Conservation (phyloP, 176 grass and related monocot species). For the Dendrocalamus sinicus region DNA sequence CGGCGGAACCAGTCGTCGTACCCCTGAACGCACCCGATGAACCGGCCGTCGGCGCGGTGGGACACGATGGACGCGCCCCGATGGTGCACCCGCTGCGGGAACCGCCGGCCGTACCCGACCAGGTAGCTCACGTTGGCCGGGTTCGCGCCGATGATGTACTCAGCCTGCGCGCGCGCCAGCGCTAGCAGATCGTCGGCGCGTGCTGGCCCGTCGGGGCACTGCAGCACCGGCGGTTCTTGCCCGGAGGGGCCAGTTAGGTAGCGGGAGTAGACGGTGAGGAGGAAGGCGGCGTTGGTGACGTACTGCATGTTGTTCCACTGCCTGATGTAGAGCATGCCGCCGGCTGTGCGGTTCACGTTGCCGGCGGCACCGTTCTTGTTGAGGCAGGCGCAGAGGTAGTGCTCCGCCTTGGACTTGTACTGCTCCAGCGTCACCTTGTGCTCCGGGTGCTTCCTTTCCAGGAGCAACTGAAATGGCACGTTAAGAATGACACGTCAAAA, state of each 20-base stretch:
- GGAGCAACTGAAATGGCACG: slow-evolving; percentile 27
- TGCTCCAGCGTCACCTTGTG: slow-evolving; percentile 34
- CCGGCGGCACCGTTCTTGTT: slow-evolving; percentile 43
- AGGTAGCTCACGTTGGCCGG: slow-evolving; percentile 44
- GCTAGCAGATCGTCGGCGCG: background rate
- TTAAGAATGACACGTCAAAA: background rate
- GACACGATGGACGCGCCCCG: slow-evolving; percentile 33
- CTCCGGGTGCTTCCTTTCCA: slow-evolving; percentile 46
- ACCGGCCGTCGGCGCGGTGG: background rate
- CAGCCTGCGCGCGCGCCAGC: slow-evolving; percentile 27
- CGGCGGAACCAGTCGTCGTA: slow-evolving; percentile 54
- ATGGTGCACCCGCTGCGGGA: slow-evolving; percentile 57
- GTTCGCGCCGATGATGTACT: slow-evolving; percentile 51
- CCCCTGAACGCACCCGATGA: slow-evolving; percentile 57
- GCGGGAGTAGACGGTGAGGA: slow-evolving; percentile 49
- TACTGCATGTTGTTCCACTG: slow-evolving; percentile 68
- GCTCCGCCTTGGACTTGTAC: slow-evolving; percentile 58
- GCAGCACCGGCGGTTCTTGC: background rate
- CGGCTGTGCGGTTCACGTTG: slow-evolving; percentile 52
- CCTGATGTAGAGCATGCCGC: slow-evolving; percentile 58
- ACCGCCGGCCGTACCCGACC: slow-evolving; percentile 33
- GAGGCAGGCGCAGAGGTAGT: slow-evolving; percentile 54
- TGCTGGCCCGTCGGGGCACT: slow-evolving; percentile 17
- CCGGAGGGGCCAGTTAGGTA: slow-evolving; percentile 2
- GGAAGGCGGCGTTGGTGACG: slow-evolving; percentile 57